phyloP scores from a whole-genome alignment of 116 monocot species.

The Posidonia oceanica region DNA sequence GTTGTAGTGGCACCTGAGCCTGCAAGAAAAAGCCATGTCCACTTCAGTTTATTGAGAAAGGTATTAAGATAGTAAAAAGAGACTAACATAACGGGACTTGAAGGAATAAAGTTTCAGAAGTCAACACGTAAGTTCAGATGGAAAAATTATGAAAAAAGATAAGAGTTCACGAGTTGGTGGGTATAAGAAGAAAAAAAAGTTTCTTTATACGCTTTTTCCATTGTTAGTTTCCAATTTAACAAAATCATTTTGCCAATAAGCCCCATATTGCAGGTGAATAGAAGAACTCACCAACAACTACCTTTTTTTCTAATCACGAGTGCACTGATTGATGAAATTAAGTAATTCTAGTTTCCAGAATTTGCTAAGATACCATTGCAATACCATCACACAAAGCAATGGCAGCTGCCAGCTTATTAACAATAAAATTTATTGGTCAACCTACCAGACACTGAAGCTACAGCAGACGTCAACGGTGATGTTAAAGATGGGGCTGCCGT shows the following conservation, averaged over 20 bases:
- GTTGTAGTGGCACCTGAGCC: constrained; percentile 29
- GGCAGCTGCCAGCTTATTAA: constrained; percentile 12
- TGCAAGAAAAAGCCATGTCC: background rate
- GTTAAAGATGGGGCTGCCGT: background rate
- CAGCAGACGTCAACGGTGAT: background rate
- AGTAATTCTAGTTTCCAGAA: too few relatives aligned
- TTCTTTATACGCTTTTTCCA: background rate
- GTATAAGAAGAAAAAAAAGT: background rate
- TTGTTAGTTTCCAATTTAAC: background rate
- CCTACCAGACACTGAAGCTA: background rate
- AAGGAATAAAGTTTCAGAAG: too few relatives aligned
- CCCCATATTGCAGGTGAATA: background rate
- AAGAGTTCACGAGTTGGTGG: too few relatives aligned
- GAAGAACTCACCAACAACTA: background rate
- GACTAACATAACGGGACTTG: too few relatives aligned
- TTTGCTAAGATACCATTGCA: too few relatives aligned
- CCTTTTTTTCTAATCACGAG: background rate
- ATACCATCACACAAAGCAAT: background rate
- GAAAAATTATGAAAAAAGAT: too few relatives aligned
- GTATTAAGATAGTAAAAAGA: background rate
- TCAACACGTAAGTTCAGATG: too few relatives aligned
- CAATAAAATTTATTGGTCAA: background rate
- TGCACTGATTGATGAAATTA: background rate
- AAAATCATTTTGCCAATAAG: background rate
- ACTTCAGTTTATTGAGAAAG: background rate